phyloP scores from a whole-genome alignment of 768 basidiomycete species.

The Pleurotus sapidus region DNA sequence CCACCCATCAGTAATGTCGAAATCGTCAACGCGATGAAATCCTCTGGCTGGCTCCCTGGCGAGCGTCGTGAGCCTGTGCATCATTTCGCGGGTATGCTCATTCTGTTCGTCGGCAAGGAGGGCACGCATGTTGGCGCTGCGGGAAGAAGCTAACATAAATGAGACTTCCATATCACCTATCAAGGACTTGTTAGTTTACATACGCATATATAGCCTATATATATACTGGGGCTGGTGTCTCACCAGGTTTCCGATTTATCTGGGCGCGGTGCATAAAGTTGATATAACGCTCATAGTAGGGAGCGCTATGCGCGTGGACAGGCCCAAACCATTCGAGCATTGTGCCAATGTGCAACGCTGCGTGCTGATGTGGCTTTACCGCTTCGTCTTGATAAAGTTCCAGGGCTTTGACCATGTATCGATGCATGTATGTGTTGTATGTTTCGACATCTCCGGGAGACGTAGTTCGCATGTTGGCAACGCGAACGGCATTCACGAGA shows the following conservation, averaged over 20 bases:
- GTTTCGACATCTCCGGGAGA: conserved; percentile 14
- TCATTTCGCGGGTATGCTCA: conserved; percentile 1
- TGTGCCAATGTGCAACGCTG: conserved; percentile 17
- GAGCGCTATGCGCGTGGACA: conserved; percentile 20
- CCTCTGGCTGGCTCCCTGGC: conserved; percentile 15
- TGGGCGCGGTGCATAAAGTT: conserved; percentile 17
- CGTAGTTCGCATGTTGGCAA: conserved; percentile 17
- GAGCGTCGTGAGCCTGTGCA: conserved; percentile 8
- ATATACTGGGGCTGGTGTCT: no score
- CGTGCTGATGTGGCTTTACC: conserved; percentile 19
- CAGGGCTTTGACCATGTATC: conserved; percentile 13
- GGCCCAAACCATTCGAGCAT: conserved; percentile 20
- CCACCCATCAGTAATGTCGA: conserved; percentile 1
- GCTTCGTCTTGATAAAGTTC: conserved; percentile 14
- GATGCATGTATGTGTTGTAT: conserved; percentile 16
- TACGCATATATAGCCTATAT: neutral
- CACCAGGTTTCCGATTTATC: conserved; percentile 20
- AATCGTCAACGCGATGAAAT: conserved; percentile 3
- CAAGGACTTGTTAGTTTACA: neutral
- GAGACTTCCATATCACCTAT: conserved; percentile 16
- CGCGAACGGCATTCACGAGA: conserved; percentile 20
- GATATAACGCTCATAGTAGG: conserved; percentile 27
- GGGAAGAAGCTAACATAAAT: conserved; percentile 10
- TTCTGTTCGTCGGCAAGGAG: conserved; percentile 12
- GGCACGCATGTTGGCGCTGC: conserved; percentile 11